Base-by-base conservation (phyloP, 306 rosid genomes). In the Comarum palustre region DNA sequence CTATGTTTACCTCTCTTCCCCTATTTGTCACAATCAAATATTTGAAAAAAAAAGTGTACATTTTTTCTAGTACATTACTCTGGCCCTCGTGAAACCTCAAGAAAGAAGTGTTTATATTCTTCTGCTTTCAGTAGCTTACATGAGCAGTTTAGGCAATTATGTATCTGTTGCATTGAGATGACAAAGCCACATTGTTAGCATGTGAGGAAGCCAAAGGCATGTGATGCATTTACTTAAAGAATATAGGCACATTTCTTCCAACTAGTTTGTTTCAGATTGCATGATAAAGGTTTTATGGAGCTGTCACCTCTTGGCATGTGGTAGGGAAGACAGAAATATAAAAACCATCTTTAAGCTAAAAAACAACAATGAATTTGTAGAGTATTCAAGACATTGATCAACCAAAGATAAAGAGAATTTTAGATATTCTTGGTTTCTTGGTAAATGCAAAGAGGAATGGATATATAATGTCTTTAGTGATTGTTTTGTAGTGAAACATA, bases 31-130 rank as follows among this genome's bases (percentile, higher is more conserved):
- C 85, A 67, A 75, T 84, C 83, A 83, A 81, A 79, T 78, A 79
- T 81, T 83, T 84, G 84, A 78, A 46, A 69, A 76, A 34, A 36
- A 66, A 83, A 72, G 73, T 86, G 92, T 88, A 89, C 84, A 89
- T 88, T 84, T 87, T 75, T 41, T 27, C 60, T 67, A 11, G 81
- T 73, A 67, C 71, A 74, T 70, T 34, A 62, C 50, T 36, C 27
- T 19, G 67, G 47, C 17, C 14, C 24, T 63, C 12, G 15, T 36
- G 68, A 19, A 34, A 19, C 27, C 46, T 10, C 46, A 39, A 64
- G 48, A 64, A 39, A 64, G 48, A 9, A 39, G 8, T 64, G 48
- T 58, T 27, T 58, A 19, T 59, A 29, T 14, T 16, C 47, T 38
- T 72, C 68, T 29, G 55, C 14, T 29, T 66, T 66, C 20, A 41